phyloP scores from a whole-genome alignment of 2,329 filamentous ascomycete species.

The Exophiala alcalophila region DNA sequence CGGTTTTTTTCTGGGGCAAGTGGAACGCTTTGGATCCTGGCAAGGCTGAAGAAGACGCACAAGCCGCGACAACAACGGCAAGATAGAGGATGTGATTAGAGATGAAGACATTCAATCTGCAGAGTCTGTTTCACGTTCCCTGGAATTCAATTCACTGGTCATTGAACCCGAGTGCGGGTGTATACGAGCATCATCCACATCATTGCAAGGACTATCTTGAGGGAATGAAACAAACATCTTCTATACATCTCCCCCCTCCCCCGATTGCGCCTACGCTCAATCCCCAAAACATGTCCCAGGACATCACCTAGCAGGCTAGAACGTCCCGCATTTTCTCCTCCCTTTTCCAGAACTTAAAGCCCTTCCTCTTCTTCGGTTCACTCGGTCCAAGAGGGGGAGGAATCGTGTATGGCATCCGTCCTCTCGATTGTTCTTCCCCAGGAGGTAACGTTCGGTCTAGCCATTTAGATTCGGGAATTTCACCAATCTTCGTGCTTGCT shows the following conservation, averaged over 20 bases:
- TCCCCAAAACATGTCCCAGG: background rate
- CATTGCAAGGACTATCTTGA: no score
- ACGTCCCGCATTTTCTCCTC: constrained; percentile 14
- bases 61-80: no score
- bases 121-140: no score
- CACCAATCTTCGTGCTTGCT: constrained; percentile 65
- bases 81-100: no score
- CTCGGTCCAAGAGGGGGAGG: constrained; percentile 22
- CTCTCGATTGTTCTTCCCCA: constrained; percentile 9
- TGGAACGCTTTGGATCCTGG: no score
- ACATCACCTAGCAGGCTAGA: constrained; percentile 1
- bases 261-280: background rate
- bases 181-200: no score
- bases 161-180: no score
- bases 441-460: constrained; percentile 10
- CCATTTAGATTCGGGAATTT: constrained; percentile 43
- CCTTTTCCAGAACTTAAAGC: constrained; percentile 29
- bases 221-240: background rate
- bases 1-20: no score
- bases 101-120: no score
- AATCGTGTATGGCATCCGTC: constrained; percentile 21
- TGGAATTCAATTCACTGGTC: no score
- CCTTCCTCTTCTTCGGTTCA: constrained; percentile 23
- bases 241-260: no score
- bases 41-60: no score